Percentiles rank a stretch among this genome's conserved stretches.
Evolutionary conservation across 768 basidiomycete species (phyloP).

Genomic region (Psilocybe tampanensis): DNA sequence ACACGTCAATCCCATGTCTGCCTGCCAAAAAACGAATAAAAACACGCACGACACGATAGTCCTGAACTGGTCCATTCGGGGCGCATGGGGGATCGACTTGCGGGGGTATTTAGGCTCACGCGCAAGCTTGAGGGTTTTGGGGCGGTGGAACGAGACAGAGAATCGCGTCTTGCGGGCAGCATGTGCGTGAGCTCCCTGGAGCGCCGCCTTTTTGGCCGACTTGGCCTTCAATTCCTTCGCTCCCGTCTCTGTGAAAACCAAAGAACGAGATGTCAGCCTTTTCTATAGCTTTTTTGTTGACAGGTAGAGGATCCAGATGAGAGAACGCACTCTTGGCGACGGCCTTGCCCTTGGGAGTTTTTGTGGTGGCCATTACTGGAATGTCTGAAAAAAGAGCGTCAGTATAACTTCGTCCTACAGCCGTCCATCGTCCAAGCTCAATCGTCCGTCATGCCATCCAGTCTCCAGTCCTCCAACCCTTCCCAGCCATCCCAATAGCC

Average conservation of each 20-base stretch:
- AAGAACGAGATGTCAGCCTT: too few relatives aligned
- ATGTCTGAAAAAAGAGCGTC: conserved; percentile 8
- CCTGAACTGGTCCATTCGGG: conserved; percentile 96
- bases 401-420: not conserved
- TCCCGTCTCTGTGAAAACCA: conserved; percentile 26
- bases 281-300: not conserved
- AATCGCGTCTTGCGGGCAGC: conserved; percentile 79
- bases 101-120: conserved; percentile 94
- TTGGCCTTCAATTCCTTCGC: conserved; percentile 76
- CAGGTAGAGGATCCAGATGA: not conserved
- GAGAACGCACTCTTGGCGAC: conserved; percentile 44
- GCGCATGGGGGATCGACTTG: conserved; percentile 89
- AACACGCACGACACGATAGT: conserved; percentile 81
- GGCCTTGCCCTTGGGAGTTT: conserved; percentile 68
- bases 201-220: conserved; percentile 94
- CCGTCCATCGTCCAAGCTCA: not conserved
- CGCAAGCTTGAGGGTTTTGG: conserved; percentile 85
- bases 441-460: not conserved
- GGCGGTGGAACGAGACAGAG: conserved; percentile 93
- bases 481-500: not conserved
- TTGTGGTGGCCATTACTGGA: conserved; percentile 64
- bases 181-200: conserved; percentile 83
- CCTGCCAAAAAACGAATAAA: not conserved
- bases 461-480: too few relatives aligned
- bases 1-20: not conserved